Evolutionary conservation across 352 stramenopile genomes (phyloP).

Genomic region (Globisporangium viniferum): DNA sequence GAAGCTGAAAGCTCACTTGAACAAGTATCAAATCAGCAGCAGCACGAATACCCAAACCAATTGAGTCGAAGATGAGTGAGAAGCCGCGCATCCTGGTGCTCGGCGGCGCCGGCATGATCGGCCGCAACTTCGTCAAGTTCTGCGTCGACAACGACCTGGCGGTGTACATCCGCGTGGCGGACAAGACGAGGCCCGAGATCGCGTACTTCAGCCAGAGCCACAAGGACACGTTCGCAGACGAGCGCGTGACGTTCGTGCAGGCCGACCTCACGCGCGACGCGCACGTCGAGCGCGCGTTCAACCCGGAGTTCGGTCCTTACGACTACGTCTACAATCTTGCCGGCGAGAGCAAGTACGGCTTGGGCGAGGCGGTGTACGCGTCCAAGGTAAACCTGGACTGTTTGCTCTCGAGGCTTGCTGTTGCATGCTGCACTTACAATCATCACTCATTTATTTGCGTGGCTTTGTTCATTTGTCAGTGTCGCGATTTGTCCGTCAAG

Average conservation of each 20-base stretch:
- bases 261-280: constrained; percentile 77
- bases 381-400: constrained; percentile 45
- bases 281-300: constrained; percentile 77
- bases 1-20: background rate
- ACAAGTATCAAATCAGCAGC: constrained; percentile 1
- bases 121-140: constrained; percentile 85
- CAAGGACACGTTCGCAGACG: constrained; percentile 67
- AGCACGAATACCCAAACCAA: background rate
- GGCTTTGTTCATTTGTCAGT: constrained; percentile 25
- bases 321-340: constrained; percentile 86
- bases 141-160: constrained; percentile 68
- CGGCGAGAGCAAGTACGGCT: constrained; percentile 79
- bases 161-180: constrained; percentile 68
- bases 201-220: constrained; percentile 76
- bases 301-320: constrained; percentile 66
- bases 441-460: background rate
- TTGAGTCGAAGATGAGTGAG: constrained; percentile 11
- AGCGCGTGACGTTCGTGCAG: constrained; percentile 76
- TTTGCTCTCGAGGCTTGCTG: background rate
- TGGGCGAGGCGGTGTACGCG: constrained; percentile 70
- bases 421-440: background rate
- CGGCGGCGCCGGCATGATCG: constrained; percentile 82
- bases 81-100: constrained; percentile 83
- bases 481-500: constrained; percentile 78
- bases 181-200: constrained; percentile 88